A percentile compares a stretch with the other conserved stretches of the same genome.
Evolutionary conservation across 176 grass and related monocot genomes (phyloP).

Genomic region (Juncus effusus): DNA sequence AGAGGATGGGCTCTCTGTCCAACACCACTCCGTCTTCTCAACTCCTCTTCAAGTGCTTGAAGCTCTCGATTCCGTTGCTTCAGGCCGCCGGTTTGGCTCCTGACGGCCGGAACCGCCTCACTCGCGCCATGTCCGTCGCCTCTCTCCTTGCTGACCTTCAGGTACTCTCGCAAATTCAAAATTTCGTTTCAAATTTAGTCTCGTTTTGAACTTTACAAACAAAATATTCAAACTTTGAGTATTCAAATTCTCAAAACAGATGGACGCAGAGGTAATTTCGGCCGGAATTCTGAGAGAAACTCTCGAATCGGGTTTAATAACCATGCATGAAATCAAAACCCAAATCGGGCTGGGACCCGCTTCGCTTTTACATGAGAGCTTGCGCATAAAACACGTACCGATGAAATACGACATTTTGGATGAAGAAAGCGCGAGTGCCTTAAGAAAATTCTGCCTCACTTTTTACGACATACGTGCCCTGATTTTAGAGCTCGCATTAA

Average conservation of each 20-base stretch:
- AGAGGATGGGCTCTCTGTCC: constrained; percentile 61
- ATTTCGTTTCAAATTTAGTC: too few species aligned
- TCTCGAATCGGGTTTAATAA: constrained; percentile 63
- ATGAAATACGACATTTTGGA: constrained; percentile 68
- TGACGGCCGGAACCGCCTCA: constrained; percentile 45
- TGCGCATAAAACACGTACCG: constrained; percentile 63
- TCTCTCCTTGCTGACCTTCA: constrained; percentile 81
- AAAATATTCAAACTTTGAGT: neutral
- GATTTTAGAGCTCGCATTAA: constrained; percentile 68
- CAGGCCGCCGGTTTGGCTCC: constrained; percentile 41
- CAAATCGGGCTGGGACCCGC: constrained; percentile 54
- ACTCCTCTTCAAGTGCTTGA: constrained; percentile 76
- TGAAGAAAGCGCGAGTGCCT: constrained; percentile 55
- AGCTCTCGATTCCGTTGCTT: constrained; percentile 66
- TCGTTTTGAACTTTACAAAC: neutral
- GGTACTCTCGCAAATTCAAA: constrained; percentile 19
- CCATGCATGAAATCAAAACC: constrained; percentile 59
- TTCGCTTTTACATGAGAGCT: constrained; percentile 72
- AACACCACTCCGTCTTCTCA: constrained; percentile 69
- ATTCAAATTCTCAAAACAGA: constrained; percentile 35
- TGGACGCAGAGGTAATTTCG: constrained; percentile 98
- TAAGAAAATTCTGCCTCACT: constrained; percentile 77
- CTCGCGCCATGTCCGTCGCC: constrained; percentile 63
- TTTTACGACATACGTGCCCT: constrained; percentile 91
- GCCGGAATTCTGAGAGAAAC: constrained; percentile 79